Base-by-base conservation (phyloP, 129 eudicot genomes). In the Arctium lappa region DNA sequence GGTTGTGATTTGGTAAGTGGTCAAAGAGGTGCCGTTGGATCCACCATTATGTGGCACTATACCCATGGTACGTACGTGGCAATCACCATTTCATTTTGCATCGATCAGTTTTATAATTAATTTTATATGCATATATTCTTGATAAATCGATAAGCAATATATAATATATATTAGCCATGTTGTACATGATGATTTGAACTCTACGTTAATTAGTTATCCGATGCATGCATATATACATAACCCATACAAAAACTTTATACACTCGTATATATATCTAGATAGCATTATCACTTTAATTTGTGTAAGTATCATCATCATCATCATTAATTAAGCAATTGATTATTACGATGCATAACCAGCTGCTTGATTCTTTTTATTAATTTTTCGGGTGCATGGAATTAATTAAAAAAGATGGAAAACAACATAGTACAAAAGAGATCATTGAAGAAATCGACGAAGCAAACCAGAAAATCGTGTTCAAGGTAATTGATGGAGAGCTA, bases 1-100 rank as follows among this genome's bases (percentile, higher is more conserved):
- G 80, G 53, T 16, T 87, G 83, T 77, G 81, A 80, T 60, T 8
- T 84, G 73, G 77, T 69, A 29, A 84, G 82, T 32, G 88, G 90
- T 66, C 77, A 56, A 9, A 80, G 30, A 31, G 87, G 87, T 34
- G 83, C 33, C 0, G 85, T 42, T 33, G 90, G 87, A 9, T 84
- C 88, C 53, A 80, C 38, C 33, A 44, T 87, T 6, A 1, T 15
- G 30, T 87, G 90, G 85, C 66, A 40, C n/a, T 79, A 75, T 78
- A 74, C 87, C 50, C 82, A 75, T n/a, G 89, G 89, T 87, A 70
- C 82, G 85, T 87, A 70, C 8, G 30, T 68, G 10, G 8, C 3
- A 62, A n/a, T 63, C 50, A 6, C 36, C 15, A 31, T 73, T 15
- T 8, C 8, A 5, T 40, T 66, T 6, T 37, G 44, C 65, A 42